A percentile compares a stretch with the other conserved stretches of the same genome.
Conservation (phyloP, 176 grass and related monocot species). For the Luzula sylvatica region DNA sequence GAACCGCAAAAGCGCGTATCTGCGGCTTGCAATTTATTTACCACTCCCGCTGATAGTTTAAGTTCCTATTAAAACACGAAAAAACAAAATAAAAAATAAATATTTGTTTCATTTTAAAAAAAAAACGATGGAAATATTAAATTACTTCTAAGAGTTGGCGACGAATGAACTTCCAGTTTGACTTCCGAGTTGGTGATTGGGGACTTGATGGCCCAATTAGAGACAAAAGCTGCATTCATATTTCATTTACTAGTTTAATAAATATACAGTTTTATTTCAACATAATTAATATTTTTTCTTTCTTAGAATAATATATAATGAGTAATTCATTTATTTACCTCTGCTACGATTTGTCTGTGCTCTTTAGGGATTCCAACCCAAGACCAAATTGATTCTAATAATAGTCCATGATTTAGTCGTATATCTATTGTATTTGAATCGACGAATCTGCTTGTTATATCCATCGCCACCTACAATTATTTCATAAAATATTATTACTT, state of each 20-base stretch:
- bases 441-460: constrained; percentile 58
- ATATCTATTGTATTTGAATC: constrained; percentile 59
- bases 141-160: constrained; percentile 78
- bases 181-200: constrained; percentile 69
- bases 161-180: constrained; percentile 82
- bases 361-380: constrained; percentile 69
- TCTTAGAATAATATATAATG: neutral
- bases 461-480: constrained; percentile 57
- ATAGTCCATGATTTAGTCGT: constrained; percentile 68
- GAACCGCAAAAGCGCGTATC: constrained; percentile 86
- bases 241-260: too few relatives aligned
- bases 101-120: constrained; percentile 3
- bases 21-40: constrained; percentile 83
- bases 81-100: constrained; percentile 18
- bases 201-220: constrained; percentile 61
- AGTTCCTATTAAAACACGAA: constrained; percentile 50
- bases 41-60: constrained; percentile 78
- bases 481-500: too few relatives aligned
- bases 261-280: neutral
- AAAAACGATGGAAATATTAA: constrained; percentile 1
- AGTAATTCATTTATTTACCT: constrained; percentile 37
- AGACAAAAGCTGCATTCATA: constrained; percentile 53
- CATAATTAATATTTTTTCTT: too few relatives aligned
- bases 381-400: constrained; percentile 78
- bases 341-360: constrained; percentile 65